These are phyloP conservation scores for Cyclotella atomus DNA, from an alignment of 108 stramenopile genomes.

Conservation along the genomic window DNA sequence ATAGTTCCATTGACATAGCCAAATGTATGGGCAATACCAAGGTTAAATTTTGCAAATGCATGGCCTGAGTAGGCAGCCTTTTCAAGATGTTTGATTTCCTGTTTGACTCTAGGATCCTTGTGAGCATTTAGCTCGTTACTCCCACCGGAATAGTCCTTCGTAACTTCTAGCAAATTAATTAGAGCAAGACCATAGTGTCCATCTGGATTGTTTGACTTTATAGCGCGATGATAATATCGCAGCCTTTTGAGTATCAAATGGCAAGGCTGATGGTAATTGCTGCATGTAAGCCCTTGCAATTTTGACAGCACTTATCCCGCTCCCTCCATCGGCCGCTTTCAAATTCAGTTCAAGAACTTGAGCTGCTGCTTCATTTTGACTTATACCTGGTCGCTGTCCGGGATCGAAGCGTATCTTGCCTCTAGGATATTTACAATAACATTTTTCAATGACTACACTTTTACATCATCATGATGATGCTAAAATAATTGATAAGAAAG, in stretches of 20 bases:
- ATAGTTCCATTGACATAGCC: constrained; percentile 5
- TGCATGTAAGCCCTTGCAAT: background rate
- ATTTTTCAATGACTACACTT: no score
- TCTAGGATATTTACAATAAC: no score
- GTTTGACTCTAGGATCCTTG: background rate
- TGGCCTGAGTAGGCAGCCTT: background rate
- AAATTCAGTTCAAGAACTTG: background rate
- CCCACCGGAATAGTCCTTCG: background rate
- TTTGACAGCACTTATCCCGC: background rate
- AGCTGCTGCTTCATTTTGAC: background rate
- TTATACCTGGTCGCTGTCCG: constrained; percentile 3
- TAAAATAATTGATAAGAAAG: no score
- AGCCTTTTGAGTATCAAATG: background rate
- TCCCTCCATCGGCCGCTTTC: background rate
- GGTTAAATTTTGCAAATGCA: constrained; percentile 11
- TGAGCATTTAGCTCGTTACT: background rate
- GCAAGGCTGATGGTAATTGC: background rate
- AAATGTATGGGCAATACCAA: constrained; percentile 7
- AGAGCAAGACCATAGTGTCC: constrained; percentile 4
- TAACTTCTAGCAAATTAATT: background rate
- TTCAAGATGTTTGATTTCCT: background rate
- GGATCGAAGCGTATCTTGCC: no score
- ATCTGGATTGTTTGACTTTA: background rate
- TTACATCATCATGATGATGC: no score
- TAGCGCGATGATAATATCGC: background rate